A percentile compares a stretch with the other conserved stretches of the same genome.
Evolutionary conservation across 345 rosid species (phyloP).

Genomic region (Pistacia vera): DNA sequence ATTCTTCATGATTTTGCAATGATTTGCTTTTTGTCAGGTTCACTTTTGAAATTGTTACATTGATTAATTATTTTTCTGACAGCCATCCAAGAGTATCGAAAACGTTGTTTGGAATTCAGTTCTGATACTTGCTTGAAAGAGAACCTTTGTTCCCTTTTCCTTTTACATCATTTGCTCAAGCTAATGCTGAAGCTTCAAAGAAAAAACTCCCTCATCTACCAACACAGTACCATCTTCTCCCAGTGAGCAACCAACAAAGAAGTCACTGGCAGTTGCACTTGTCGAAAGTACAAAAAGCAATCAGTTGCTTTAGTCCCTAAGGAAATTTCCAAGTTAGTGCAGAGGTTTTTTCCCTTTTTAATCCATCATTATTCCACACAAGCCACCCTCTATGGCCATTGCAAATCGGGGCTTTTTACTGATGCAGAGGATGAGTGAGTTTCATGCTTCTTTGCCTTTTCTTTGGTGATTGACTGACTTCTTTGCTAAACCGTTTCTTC

Average conservation of each 20-base stretch:
- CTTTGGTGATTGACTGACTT: neutral
- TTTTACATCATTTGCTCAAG: conserved; percentile 34
- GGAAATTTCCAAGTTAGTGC: conserved; percentile 75
- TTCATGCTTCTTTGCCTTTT: conserved; percentile 21
- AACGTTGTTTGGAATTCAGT: conserved; percentile 53
- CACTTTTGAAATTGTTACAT: conserved; percentile 9
- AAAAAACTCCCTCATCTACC: conserved; percentile 28
- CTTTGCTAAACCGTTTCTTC: neutral
- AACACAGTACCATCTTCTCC: conserved; percentile 35
- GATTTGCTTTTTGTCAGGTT: conserved; percentile 20
- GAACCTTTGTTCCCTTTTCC: conserved; percentile 71
- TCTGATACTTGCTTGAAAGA: conserved; percentile 53
- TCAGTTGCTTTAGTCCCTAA: conserved; percentile 86
- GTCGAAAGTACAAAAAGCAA: conserved; percentile 82
- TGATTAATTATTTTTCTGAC: conserved; percentile 35
- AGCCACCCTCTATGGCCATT: conserved; percentile 77
- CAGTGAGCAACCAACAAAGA: conserved; percentile 59
- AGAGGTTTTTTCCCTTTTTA: conserved; percentile 65
- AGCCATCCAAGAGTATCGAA: conserved; percentile 68
- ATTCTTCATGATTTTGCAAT: conserved; percentile 8
- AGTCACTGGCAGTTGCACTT: conserved; percentile 81
- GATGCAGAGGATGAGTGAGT: conserved; percentile 97
- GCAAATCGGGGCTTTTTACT: conserved; percentile 85
- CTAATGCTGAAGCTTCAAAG: conserved; percentile 41
- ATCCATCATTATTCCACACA: conserved; percentile 79